These are phyloP conservation scores for Xylariaceae sp. DNA, from an alignment of 2,329 filamentous ascomycete genomes.

Conservation along the genomic window DNA sequence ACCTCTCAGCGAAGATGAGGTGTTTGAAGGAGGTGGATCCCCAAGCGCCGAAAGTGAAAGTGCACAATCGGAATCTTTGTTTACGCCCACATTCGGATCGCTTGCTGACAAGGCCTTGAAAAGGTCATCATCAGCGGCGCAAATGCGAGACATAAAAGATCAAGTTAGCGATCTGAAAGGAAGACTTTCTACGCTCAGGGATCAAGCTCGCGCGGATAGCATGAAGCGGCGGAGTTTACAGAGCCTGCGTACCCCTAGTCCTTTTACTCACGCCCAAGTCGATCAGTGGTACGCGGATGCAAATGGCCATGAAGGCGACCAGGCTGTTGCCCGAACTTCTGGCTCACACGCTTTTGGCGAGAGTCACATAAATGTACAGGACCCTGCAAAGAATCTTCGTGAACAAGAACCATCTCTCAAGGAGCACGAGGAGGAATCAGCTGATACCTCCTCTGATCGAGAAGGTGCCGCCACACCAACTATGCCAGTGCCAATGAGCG, in stretches of 20 bases:
- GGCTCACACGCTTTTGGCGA: conserved; percentile 2
- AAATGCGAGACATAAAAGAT: conserved; percentile 70
- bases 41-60: conserved; percentile 25
- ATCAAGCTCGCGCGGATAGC: conserved; percentile 74
- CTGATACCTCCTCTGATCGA: conserved; percentile 26
- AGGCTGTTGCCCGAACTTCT: neutral
- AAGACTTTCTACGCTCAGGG: conserved; percentile 75
- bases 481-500: conserved; percentile 10
- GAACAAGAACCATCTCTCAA: conserved; percentile 7
- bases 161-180: conserved; percentile 84
- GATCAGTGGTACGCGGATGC: conserved; percentile 50
- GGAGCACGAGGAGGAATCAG: conserved; percentile 26
- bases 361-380: conserved; percentile 17
- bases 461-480: conserved; percentile 27
- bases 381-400: conserved; percentile 8
- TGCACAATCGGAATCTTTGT: conserved; percentile 34
- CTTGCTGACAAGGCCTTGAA: conserved; percentile 48
- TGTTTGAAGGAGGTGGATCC: conserved; percentile 25
- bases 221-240: conserved; percentile 73
- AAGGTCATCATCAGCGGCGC: conserved; percentile 67
- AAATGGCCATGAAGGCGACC: conserved; percentile 21
- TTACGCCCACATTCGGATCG: conserved; percentile 44
- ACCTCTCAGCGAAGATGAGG: conserved; percentile 52
- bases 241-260: conserved; percentile 70
- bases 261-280: conserved; percentile 66